A percentile compares a stretch with the other conserved stretches of the same genome.
Evolutionary conservation across 768 basidiomycete genomes (phyloP).

Genomic region (Russula earlei): DNA sequence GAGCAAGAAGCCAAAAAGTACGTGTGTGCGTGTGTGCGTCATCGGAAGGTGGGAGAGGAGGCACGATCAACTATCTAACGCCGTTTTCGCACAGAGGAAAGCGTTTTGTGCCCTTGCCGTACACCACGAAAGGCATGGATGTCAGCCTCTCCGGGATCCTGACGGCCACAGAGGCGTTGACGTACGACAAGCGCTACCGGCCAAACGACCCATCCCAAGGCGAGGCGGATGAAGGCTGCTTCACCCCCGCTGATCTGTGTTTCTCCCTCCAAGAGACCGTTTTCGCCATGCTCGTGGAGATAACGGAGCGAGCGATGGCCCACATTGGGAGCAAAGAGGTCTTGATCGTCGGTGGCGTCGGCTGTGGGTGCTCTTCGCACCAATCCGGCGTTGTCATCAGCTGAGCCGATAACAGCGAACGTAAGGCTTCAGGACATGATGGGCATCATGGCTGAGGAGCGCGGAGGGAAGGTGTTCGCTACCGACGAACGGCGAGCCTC

Average conservation of each 20-base stretch:
- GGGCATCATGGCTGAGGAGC: constrained; percentile 91
- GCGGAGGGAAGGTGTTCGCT: constrained; percentile 83
- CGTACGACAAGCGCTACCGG: constrained; percentile 73
- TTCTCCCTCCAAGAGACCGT: constrained; percentile 96
- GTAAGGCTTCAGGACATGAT: constrained; percentile 96
- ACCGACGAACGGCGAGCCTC: constrained; percentile 80
- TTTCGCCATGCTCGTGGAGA: constrained; percentile 98
- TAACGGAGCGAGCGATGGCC: constrained; percentile 98
- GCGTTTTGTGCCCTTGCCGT: constrained; percentile 75
- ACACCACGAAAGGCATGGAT: constrained; percentile 99
- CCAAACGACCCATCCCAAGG: constrained; percentile 29
- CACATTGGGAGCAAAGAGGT: constrained; percentile 96
- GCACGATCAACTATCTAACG: constrained; percentile 1
- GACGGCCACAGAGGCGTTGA: constrained; percentile 81
- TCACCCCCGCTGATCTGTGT: constrained; percentile 94
- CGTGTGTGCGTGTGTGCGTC: constrained; percentile 13
- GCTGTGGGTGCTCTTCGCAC: constrained; percentile 56
- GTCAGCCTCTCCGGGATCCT: constrained; percentile 91
- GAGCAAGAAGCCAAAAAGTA: constrained; percentile 92
- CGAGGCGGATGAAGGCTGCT: constrained; percentile 48
- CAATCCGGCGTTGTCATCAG: background rate
- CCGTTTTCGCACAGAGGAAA: constrained; percentile 50
- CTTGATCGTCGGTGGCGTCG: constrained; percentile 97
- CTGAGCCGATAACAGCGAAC: constrained; percentile 50
- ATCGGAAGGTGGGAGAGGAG: too few relatives aligned